A percentile compares a stretch with the other conserved stretches of the same genome.
Conservation (phyloP, 345 rosid genomes). For the Boechera stricta region DNA sequence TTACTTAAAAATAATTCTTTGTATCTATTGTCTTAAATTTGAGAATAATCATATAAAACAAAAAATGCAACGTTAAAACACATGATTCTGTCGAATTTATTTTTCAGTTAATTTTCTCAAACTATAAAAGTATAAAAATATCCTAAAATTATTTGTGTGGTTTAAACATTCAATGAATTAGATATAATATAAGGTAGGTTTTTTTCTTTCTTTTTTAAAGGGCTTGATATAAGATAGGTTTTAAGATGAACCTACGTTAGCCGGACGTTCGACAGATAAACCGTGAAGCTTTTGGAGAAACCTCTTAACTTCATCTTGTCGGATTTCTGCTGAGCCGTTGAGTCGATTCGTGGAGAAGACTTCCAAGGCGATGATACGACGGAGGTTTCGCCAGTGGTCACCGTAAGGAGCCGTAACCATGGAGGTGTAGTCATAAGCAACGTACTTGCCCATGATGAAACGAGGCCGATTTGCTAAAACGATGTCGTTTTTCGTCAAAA, state of each 20-base stretch:
- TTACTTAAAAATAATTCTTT: not conserved
- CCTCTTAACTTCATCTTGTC: conserved; percentile 42
- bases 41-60: not conserved
- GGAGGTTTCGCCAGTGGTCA: conserved; percentile 49
- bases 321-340: conserved; percentile 38
- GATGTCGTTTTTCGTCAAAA: conserved; percentile 38
- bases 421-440: conserved; percentile 40
- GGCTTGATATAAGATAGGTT: not conserved
- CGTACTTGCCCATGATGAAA: conserved; percentile 35
- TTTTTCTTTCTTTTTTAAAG: too few species aligned
- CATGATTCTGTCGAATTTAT: not conserved
- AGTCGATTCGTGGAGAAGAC: conserved; percentile 40
- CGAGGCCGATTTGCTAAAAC: conserved; percentile 44
- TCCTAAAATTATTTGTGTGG: not conserved
- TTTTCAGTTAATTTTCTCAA: not conserved
- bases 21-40: not conserved
- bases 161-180: not conserved
- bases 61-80: not conserved
- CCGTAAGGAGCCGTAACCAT: conserved; percentile 41
- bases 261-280: conserved; percentile 28
- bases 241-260: conserved; percentile 22
- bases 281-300: conserved; percentile 42
- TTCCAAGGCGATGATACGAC: conserved; percentile 43
- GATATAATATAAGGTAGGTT: not conserved
- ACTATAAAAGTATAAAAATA: not conserved